Percentiles rank a stretch among this genome's conserved stretches.
Evolutionary conservation across 1,284 basidiomycete genomes (phyloP).

Genomic region (Moesziomyces sp.): DNA sequence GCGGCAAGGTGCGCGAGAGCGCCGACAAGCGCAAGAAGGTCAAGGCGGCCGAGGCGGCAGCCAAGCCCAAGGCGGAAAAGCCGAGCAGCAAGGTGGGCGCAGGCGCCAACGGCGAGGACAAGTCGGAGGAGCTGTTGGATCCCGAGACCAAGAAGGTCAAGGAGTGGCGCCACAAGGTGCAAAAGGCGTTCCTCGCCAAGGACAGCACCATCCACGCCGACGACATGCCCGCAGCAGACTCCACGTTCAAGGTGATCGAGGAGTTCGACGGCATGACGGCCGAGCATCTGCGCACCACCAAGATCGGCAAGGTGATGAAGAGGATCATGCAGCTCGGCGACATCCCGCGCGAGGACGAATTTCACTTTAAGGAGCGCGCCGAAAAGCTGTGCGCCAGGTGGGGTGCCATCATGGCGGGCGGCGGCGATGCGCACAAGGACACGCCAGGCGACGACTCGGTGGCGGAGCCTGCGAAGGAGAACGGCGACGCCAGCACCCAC

Average conservation of each 20-base stretch:
- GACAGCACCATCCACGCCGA: constrained; percentile 59
- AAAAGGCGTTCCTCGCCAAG: constrained; percentile 82
- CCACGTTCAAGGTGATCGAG: constrained; percentile 84
- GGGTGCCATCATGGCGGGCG: constrained; percentile 44
- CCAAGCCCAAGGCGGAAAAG: constrained; percentile 37
- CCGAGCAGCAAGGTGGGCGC: constrained; percentile 26
- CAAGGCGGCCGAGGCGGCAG: constrained; percentile 41
- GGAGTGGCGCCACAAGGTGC: constrained; percentile 85
- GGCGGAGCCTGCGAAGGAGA: constrained; percentile 20
- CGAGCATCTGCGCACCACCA: constrained; percentile 84
- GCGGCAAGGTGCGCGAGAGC: constrained; percentile 42
- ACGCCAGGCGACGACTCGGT: constrained; percentile 10
- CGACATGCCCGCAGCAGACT: constrained; percentile 73
- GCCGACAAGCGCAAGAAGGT: constrained; percentile 47
- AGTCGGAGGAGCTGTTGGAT: constrained; percentile 72
- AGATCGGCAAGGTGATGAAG: constrained; percentile 98
- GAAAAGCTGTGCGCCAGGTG: constrained; percentile 70
- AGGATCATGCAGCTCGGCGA: constrained; percentile 80
- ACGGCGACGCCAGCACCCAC: constrained; percentile 13
- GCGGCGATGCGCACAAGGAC: constrained; percentile 14
- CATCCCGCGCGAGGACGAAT: constrained; percentile 85
- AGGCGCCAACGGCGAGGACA: constrained; percentile 67
- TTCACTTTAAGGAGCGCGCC: constrained; percentile 82
- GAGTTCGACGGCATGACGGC: constrained; percentile 82
- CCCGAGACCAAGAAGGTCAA: constrained; percentile 73